Evolutionary conservation across 805 yeast species (phyloP).

Genomic region (Lipomyces sp.): DNA sequence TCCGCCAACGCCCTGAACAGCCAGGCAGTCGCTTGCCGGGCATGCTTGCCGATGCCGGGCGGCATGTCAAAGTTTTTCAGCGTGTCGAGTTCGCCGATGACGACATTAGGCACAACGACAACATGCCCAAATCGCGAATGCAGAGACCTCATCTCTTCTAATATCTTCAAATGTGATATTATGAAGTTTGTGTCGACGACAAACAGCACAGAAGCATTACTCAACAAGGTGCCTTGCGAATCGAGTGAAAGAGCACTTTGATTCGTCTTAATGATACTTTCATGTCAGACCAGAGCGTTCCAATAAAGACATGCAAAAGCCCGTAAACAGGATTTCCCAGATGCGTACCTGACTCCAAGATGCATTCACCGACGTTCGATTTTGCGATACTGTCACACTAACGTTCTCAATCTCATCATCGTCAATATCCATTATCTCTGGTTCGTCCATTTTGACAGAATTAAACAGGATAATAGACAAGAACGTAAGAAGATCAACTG

Average conservation of each 20-base stretch:
- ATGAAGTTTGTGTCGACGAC: slow-evolving; percentile 84
- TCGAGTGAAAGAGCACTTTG: background rate
- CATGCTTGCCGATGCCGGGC: slow-evolving; percentile 33
- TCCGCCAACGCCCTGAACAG: slow-evolving; percentile 58
- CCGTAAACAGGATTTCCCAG: background rate
- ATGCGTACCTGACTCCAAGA: background rate
- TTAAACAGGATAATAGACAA: too few relatives aligned
- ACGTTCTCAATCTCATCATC: background rate
- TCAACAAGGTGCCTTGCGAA: background rate
- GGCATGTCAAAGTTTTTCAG: slow-evolving; percentile 50
- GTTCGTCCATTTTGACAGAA: too few relatives aligned
- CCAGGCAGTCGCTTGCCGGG: slow-evolving; percentile 79
- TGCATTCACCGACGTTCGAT: too few relatives aligned
- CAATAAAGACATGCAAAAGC: background rate
- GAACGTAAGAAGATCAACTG: too few relatives aligned
- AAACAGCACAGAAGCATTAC: slow-evolving; percentile 13
- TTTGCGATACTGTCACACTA: background rate
- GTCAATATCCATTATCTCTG: slow-evolving; percentile 17
- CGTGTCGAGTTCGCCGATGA: slow-evolving; percentile 77
- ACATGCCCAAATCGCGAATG: slow-evolving; percentile 45
- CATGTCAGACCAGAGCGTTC: background rate
- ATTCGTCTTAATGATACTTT: background rate
- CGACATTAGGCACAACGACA: slow-evolving; percentile 68
- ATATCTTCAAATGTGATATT: slow-evolving; percentile 58
- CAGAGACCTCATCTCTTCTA: slow-evolving; percentile 51